These are phyloP conservation scores for Penicillium freii DNA, from an alignment of 2,329 filamentous ascomycete species.

Conservation along the genomic window DNA sequence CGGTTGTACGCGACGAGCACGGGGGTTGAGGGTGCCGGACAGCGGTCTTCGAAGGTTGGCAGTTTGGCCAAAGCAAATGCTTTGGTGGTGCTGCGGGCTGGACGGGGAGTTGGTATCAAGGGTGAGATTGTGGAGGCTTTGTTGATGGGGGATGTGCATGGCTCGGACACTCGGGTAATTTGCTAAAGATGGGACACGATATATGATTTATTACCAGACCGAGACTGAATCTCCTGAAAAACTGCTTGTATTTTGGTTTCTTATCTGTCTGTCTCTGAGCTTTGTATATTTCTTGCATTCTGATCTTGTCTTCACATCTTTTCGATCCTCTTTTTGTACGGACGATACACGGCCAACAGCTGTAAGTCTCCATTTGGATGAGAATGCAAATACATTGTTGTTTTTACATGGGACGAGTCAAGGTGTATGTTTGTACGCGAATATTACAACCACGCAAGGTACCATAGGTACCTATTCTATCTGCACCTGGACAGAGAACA, in stretches of 20 bases:
- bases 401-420: not conserved
- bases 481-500: not conserved
- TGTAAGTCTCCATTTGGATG: not conserved
- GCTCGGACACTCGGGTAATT: constrained; percentile 21
- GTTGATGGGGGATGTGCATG: constrained; percentile 62
- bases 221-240: constrained; percentile 15
- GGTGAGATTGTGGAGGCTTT: constrained; percentile 73
- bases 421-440: not conserved
- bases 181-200: constrained; percentile 16
- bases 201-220: not conserved
- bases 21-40: constrained; percentile 59
- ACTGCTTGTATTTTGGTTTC: not conserved
- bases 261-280: not conserved
- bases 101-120: constrained; percentile 59
- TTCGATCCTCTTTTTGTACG: not conserved
- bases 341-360: not conserved
- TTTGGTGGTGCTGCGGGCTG: constrained; percentile 61
- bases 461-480: not conserved
- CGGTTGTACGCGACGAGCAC: constrained; percentile 73
- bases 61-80: constrained; percentile 89
- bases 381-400: not conserved
- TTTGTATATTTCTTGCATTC: constrained; percentile 2
- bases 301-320: not conserved
- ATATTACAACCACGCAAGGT: not conserved
- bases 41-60: constrained; percentile 84